Evolutionary conservation across 1,284 basidiomycete genomes (phyloP).

Genomic region (Rhodotorula glutinis): DNA sequence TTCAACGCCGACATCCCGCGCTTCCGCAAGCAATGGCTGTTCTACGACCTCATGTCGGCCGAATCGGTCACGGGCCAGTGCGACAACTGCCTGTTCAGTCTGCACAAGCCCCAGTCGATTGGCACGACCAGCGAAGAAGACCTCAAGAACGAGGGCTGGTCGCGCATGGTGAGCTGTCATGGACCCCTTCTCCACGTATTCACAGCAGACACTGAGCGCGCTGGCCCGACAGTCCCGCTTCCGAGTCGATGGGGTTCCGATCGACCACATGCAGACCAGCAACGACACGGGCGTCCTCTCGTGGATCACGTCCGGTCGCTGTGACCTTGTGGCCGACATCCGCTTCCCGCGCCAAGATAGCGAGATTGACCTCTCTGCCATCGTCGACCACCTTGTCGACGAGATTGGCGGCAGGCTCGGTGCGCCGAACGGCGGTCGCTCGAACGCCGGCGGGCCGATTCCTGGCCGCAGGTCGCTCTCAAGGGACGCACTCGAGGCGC

Average conservation of each 20-base stretch:
- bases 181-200: background rate
- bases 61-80: constrained; percentile 96
- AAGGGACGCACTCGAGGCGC: constrained; percentile 34
- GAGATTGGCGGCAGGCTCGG: constrained; percentile 56
- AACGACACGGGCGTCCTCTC: constrained; percentile 80
- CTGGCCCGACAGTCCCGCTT: constrained; percentile 68
- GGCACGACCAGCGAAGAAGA: constrained; percentile 82
- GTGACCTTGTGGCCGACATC: constrained; percentile 95
- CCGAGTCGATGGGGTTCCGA: constrained; percentile 92
- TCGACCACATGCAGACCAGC: constrained; percentile 90
- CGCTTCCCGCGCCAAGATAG: constrained; percentile 74
- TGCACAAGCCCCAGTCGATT: constrained; percentile 95
- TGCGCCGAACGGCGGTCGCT: constrained; percentile 8
- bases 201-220: too few relatives aligned
- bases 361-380: constrained; percentile 67
- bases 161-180: constrained; percentile 66
- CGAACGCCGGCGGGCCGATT: constrained; percentile 12
- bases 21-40: constrained; percentile 90
- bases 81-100: constrained; percentile 94
- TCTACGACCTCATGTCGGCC: constrained; percentile 64
- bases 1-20: constrained; percentile 85
- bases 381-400: constrained; percentile 86
- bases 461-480: constrained; percentile 25
- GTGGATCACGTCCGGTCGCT: constrained; percentile 94
- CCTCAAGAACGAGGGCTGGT: constrained; percentile 73